Evolutionary conservation across 2,329 filamentous ascomycete species (phyloP).

Genomic region (Colletotrichum filicis): DNA sequence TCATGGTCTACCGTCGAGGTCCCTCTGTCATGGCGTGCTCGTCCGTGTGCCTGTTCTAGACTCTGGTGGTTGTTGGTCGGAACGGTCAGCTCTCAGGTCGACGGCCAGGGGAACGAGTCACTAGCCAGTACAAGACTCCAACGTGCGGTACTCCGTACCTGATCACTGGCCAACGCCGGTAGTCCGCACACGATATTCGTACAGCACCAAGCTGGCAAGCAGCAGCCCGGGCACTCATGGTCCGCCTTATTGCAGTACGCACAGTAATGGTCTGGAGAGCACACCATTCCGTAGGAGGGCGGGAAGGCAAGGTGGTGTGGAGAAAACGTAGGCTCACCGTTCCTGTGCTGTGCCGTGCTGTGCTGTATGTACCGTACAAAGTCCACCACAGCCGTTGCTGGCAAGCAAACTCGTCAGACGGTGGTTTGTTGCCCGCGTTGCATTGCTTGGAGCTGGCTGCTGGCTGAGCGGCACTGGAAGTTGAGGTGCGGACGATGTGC

Average conservation of each 20-base stretch:
- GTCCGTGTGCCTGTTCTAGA: not conserved
- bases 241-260: not conserved
- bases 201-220: not conserved
- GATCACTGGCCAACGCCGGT: not conserved
- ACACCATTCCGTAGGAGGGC: not conserved
- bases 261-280: not conserved
- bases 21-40: conserved; percentile 1
- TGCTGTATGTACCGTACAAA: too few relatives aligned
- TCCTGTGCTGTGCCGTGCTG: too few relatives aligned
- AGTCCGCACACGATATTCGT: too few relatives aligned
- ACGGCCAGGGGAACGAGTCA: not conserved
- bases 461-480: not conserved
- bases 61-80: not conserved
- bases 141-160: not conserved
- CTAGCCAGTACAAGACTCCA: not conserved
- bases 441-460: not conserved
- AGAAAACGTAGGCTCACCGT: not conserved
- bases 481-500: not conserved
- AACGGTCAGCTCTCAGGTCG: not conserved
- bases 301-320: not conserved
- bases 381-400: not conserved
- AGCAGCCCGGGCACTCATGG: not conserved
- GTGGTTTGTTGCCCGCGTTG: not conserved
- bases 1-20: conserved; percentile 32
- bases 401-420: not conserved